Conservation (phyloP, 305 asterid genomes). For the Solanum hybrid region DNA sequence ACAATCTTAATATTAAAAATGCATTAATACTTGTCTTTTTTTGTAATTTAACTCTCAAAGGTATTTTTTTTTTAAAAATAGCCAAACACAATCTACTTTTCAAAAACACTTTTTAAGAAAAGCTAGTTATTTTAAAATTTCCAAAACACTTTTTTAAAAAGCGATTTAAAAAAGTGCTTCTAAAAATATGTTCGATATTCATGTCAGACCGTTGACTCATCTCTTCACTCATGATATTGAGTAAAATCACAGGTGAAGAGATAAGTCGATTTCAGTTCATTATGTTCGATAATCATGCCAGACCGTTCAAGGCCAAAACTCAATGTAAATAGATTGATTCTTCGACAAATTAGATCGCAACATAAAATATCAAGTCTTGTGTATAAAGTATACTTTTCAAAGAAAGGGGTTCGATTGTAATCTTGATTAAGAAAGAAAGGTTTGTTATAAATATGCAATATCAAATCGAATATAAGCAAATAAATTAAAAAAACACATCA, state of each 20-base stretch:
- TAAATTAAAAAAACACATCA: not conserved
- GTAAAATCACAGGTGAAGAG: not conserved
- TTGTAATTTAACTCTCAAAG: not conserved
- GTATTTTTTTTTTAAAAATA: accelerated
- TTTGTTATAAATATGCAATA: not conserved
- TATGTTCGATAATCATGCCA: not conserved
- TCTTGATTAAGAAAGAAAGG: not conserved
- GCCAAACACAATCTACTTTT: not conserved
- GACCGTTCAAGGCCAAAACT: not conserved
- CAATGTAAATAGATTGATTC: not conserved
- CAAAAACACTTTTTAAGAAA: not conserved
- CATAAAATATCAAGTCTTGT: not conserved
- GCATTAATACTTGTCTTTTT: too few species aligned
- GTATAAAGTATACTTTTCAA: not conserved
- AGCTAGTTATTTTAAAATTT: too few species aligned
- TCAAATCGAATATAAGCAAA: not conserved
- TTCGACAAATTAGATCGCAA: not conserved
- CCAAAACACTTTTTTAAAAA: not conserved
- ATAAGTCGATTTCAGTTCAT: not conserved
- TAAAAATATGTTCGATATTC: too few species aligned
- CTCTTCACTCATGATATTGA: not conserved
- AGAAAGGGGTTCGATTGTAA: not conserved
- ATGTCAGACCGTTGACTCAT: not conserved
- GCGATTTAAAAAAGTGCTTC: not conserved
- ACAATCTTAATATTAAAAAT: not conserved